phyloP scores from a whole-genome alignment of 176 grass and related monocot species.

The Panicum miliaceum region DNA sequence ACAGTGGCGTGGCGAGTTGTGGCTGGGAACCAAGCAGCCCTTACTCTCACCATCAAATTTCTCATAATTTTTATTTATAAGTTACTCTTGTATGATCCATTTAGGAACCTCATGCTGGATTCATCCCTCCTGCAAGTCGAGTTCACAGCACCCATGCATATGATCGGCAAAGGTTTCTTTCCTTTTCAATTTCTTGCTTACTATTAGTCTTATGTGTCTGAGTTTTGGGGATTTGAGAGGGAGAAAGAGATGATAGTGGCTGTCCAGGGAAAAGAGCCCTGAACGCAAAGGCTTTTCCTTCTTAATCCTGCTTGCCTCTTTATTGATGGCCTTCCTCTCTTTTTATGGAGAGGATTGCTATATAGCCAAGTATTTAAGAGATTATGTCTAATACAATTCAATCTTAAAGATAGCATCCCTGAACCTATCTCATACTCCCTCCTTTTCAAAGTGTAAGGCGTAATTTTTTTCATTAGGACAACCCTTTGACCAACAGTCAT shows the following conservation, averaged over 20 bases:
- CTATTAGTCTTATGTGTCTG: not conserved
- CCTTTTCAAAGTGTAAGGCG: too few species aligned
- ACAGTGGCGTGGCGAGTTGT: too few species aligned
- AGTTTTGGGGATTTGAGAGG: not conserved
- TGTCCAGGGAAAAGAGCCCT: not conserved
- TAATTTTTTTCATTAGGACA: too few species aligned
- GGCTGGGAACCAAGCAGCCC: too few species aligned
- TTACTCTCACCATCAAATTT: slow-evolving; percentile 24
- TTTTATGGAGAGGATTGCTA: not conserved
- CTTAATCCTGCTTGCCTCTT: not conserved
- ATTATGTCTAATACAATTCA: not conserved
- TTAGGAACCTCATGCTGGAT: slow-evolving; percentile 77
- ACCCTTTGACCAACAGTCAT: too few species aligned
- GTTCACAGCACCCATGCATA: slow-evolving; percentile 36
- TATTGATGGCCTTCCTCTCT: not conserved
- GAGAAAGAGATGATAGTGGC: not conserved
- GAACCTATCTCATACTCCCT: too few species aligned
- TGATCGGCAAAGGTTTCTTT: slow-evolving; percentile 53
- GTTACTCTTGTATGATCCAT: slow-evolving; percentile 33
- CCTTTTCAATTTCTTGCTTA: slow-evolving; percentile 5
- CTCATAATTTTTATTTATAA: slow-evolving; percentile 16
- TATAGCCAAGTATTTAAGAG: not conserved
- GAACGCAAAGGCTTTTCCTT: not conserved
- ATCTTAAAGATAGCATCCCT: not conserved
- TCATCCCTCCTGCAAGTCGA: slow-evolving; percentile 49